A percentile compares a stretch with the other conserved stretches of the same genome.
These are phyloP conservation scores for Platismatia glauca DNA, from an alignment of 495 filamentous ascomycete genomes.

Conservation along the genomic window DNA sequence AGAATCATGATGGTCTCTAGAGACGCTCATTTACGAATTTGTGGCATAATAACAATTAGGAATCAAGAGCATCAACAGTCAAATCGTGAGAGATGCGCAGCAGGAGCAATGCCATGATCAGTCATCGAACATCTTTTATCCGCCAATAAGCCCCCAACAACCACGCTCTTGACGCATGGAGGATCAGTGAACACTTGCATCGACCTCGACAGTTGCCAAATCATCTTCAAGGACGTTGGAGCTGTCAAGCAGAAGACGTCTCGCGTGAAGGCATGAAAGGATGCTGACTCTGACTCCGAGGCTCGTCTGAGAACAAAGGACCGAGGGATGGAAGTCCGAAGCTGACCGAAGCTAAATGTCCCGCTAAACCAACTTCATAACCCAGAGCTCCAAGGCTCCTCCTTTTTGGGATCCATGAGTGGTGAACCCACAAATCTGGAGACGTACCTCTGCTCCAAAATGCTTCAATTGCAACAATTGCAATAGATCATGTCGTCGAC, in stretches of 20 bases:
- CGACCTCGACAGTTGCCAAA: neutral
- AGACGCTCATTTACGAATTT: neutral
- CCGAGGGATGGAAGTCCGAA: too few relatives aligned
- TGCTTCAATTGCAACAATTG: neutral
- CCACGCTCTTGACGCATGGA: neutral
- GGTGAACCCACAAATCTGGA: neutral
- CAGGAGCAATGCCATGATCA: conserved; percentile 1
- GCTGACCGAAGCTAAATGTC: neutral
- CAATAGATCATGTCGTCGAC: conserved; percentile 14
- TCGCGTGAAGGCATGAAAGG: neutral
- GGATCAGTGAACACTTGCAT: neutral
- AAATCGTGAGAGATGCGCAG: neutral
- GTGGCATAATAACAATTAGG: neutral
- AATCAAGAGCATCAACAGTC: neutral
- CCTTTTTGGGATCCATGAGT: too few relatives aligned
- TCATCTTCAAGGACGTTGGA: neutral
- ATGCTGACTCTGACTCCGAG: neutral
- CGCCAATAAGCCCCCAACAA: neutral
- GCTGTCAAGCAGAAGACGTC: neutral
- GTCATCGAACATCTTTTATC: neutral
- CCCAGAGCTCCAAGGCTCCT: neutral
- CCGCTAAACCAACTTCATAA: neutral
- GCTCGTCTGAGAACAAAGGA: too few relatives aligned
- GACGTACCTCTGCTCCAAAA: neutral
- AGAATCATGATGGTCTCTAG: neutral